Base-by-base conservation (phyloP, 805 yeast species). In the Myxozyma udenii region DNA sequence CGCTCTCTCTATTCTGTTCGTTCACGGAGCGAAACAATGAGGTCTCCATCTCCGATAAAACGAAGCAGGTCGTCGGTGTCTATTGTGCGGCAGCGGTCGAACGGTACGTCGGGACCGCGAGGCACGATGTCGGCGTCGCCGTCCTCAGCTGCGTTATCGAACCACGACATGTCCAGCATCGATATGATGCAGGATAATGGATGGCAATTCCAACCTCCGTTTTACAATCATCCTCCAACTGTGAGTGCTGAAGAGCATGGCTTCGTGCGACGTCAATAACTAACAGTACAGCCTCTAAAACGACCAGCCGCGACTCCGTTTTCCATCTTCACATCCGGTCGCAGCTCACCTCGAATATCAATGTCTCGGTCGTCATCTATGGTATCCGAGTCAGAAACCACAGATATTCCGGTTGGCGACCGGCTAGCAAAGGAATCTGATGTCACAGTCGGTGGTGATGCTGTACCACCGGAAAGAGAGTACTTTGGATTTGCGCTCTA, bases 401-500 rank as follows among this genome's bases (percentile, higher is more conserved):
- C 33, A 28, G 63, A 60, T 21, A 60, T 60, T 32, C 63, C 63
- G 4, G 58, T 45, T 7, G 63, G 63, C 14, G 71, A 68, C 48
- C 51, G 53, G n/a, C 61, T 68, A 19, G 72, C 72, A 7, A 64
- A 65, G 42, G 62, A 65, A 49, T 64, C 71, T 6, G 71, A 68
- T 41, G 71, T 64, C 38, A 67, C 71, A 2, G 71, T 67, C 14
- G 71, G 71, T 18, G 69, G 70, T 40, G 61, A 60, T 39, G 67
- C 69, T 1, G 71, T 68, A 2, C 73, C 72, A 1, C 72, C 72
- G 1, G 65, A 62, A 24, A 53, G 60, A 19, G 98, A 91, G 63
- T 93, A 91, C 68, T 83, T 79, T 62, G 96, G 97, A 9, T 93
- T 89, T 69, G 87, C 91, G 30, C 75, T 85, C 19, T 87, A 86